Evolutionary conservation across 108 stramenopile species (phyloP), one percentile per base, ranked within the genome.

Genomic region (Aurantiochytrium sp.): DNA sequence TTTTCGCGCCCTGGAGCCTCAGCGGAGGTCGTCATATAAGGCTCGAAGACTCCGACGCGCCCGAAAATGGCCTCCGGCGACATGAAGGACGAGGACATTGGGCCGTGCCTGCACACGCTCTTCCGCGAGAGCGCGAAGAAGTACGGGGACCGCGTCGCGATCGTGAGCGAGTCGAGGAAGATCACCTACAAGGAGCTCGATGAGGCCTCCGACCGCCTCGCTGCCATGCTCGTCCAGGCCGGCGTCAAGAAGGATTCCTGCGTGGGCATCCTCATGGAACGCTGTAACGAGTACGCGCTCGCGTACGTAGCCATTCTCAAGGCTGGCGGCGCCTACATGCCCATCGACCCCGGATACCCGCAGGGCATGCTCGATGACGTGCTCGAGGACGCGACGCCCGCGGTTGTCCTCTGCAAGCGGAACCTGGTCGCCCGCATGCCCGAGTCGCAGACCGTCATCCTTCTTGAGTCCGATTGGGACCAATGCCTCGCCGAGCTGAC

Each of bases 311-410:
- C 94, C 24, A 90, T 92, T 0, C 87, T 93, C 68, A 94, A 93
- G 91, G 95, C 94, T 17, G 91, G 92, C 4, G 93, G 91, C 34
- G 91, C 89, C 24, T 95, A 94, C 91, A 93, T 94, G 91, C 94
- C 94, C 19, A 85, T 95, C 24, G 95, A 95, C 53, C 65, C 94
- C 65, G 95, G 91, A n/a, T 95, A 95, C 81, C 95, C 95, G 39
- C 93, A 90, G 37, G 90, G 87, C 21, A 86, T 95, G 81, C 87
- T 95, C 68, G 90, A 92, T 87, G 86, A 92, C 3, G 95, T 93
- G 41, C 53, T 95, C 8, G 50, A 86, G 41, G 90, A 93, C 22
- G 89, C 91, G 22, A 86, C 91, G 34, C 89, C 94, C 22, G 88
- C 88, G 10, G 93, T 93, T 1, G 92, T 89, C 52, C 68, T 90